Base-by-base conservation (phyloP, 306 rosid genomes). In the Trichosanthes truncata region DNA sequence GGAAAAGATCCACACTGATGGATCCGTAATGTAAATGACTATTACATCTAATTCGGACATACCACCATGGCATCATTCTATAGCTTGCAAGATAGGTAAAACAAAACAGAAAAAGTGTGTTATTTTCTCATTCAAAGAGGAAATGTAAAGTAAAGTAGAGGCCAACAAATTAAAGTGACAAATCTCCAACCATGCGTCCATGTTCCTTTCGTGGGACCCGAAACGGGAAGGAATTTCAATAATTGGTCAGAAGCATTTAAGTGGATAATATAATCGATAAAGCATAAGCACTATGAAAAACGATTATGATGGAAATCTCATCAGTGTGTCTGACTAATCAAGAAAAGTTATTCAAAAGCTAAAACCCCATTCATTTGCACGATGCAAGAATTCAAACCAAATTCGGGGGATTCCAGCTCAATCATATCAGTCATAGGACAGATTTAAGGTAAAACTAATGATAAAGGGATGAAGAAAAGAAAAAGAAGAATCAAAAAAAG, bases 201-300 rank as follows among this genome's bases (percentile, higher is more conserved):
- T 15, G 59, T 69, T 45, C 53, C 53, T 69, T 69, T 48, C 20
- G 78, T 73, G 60, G 78, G 78, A 73, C 78, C 78, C 13, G 59
- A 25, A 25, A 73, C 33, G 20, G 33, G 12, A 41, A 46, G 3
- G 57, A 26, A 43, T 23, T 45, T 72, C 43, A 36, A 76, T 76
- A 31, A 76, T 61, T 40, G 53, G 33, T 6, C n/a, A 45, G 29
- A 26, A 62, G 33, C 52, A 41, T 38, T 71, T 36, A 57, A 77
- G 69, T 9, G 3, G 15, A 43, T 77, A 9, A 38, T 62, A 59
- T 25, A 38, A 61, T 57, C 14, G 25, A 41, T 57, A 59, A 77
- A 77, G 80, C 80, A 59, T 31, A 38, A 25, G 80, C 80, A 77
- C 55, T 59, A 59, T 15, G 9, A 40, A 77, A 56, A 60, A 77